Evolutionary conservation across 306 rosid genomes (phyloP).

Genomic region (Calophaca sinica): DNA sequence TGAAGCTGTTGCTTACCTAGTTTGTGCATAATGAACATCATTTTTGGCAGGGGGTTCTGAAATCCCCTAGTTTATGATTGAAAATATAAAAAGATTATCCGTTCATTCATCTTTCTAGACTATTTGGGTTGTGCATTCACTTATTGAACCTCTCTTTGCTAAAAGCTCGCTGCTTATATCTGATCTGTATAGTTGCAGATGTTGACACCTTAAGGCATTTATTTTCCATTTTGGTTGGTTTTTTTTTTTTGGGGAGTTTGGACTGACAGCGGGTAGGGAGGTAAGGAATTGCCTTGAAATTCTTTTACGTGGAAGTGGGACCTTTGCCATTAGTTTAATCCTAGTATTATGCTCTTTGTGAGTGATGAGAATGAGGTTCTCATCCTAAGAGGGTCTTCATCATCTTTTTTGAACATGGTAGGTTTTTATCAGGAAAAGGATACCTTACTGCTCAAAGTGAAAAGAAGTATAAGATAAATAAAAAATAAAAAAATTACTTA

Average conservation of each 20-base stretch:
- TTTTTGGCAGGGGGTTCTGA: constrained; percentile 11
- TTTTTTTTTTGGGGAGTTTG: constrained; percentile 19
- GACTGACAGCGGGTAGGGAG: not conserved
- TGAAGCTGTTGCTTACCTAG: constrained; percentile 31
- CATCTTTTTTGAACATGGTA: constrained; percentile 13
- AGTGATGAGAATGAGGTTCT: constrained; percentile 27
- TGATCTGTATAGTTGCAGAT: constrained; percentile 3
- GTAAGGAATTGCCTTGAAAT: constrained; percentile 2
- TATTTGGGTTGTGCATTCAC: constrained; percentile 19
- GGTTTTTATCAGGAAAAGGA: constrained; percentile 9
- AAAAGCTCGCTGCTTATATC: constrained; percentile 10
- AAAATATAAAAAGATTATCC: constrained; percentile 7
- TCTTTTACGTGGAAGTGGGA: not conserved
- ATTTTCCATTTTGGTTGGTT: not conserved
- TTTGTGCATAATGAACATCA: constrained; percentile 16
- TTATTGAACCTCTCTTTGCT: constrained; percentile 3
- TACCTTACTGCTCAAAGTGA: constrained; percentile 6
- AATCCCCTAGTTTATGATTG: constrained; percentile 18
- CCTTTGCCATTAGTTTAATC: constrained; percentile 17
- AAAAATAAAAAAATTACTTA: not conserved
- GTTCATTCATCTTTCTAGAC: constrained; percentile 1
- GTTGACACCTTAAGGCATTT: constrained; percentile 31
- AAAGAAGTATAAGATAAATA: constrained; percentile 5
- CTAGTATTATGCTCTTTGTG: not conserved
- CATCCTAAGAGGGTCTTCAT: not conserved